Base-by-base conservation (phyloP, 352 stramenopile genomes). In the Vaucheria bursata region DNA sequence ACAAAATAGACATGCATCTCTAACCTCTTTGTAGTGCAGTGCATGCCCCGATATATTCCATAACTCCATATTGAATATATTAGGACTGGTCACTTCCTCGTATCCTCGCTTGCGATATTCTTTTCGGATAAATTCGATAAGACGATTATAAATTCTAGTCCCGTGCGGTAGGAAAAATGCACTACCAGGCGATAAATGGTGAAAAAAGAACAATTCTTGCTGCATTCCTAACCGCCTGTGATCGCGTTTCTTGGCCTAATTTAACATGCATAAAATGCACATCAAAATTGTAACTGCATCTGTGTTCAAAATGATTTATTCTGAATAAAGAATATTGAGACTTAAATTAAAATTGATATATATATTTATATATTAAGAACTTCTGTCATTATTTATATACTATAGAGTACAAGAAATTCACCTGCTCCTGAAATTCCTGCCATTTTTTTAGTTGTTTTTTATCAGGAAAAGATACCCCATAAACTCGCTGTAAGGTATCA, bases 121-220 rank as follows among this genome's bases (percentile, higher is more conserved):
- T 50, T 38, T 37, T 37, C 92, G 91, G 77, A 99, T 98, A 85
- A 98, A 98, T 45, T 94, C 89, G 74, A 98, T 93, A 7, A 99
- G 89, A 66, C 91, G 96, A 85, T 98, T 98, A 88, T 99, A 99
- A 64, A 99, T 84, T 8, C 83, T 34, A 3, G 93, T 94, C 66
- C 97, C 97, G 79, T 98, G 94, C 25, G 96, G 95, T 35, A 99
- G 82, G 87, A 97, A 99, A 85, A 99, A 99, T 7, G 90, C 92
- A 75, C 88, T 97, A 37, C 97, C 97, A 0, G 97, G 94, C 59
- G 91, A 97, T 53, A 99, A 87, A 49, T 45, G 68, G 81, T 92
- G 87, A 81, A 94, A 93, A 84, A 97, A 90, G 85, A 98, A 97
- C 1, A 99, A 91, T 68, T 99, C 90, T 87, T 99, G 95, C 71